phyloP scores from a whole-genome alignment of 2,329 filamentous ascomycete species.

The Sporothrix euskadiensis region DNA sequence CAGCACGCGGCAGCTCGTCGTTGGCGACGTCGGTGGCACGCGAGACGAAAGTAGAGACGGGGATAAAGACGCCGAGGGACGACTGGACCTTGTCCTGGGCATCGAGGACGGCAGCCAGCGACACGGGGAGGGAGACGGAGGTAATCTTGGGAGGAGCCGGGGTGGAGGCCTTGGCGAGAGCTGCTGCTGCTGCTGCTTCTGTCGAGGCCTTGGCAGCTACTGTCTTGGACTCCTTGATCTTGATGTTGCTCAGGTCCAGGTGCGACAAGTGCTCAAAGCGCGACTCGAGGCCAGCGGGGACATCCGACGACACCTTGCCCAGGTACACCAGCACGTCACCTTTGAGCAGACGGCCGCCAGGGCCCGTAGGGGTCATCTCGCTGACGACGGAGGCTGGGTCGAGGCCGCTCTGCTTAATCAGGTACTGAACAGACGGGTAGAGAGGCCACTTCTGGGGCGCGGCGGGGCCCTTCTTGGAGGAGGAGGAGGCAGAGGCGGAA shows the following conservation, averaged over 20 bases:
- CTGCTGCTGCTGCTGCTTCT: conserved; percentile 41
- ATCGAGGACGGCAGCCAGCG: conserved; percentile 74
- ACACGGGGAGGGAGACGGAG: conserved; percentile 72
- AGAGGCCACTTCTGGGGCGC: conserved; percentile 56
- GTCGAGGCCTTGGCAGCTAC: conserved; percentile 36
- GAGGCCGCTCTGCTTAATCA: conserved; percentile 78
- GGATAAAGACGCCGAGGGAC: conserved; percentile 75
- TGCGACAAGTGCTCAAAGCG: conserved; percentile 75
- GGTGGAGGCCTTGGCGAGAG: conserved; percentile 34
- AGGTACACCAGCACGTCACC: conserved; percentile 92
- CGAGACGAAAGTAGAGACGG: conserved; percentile 81
- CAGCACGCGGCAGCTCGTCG: conserved; percentile 72
- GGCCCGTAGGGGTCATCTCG: conserved; percentile 85
- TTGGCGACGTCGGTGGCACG: conserved; percentile 87
- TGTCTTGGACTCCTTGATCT: conserved; percentile 55
- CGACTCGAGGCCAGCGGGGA: conserved; percentile 69
- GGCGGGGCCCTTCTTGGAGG: conserved; percentile 60
- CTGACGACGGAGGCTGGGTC: conserved; percentile 67
- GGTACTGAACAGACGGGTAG: conserved; percentile 78
- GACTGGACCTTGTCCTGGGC: conserved; percentile 78
- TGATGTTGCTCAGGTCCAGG: conserved; percentile 94
- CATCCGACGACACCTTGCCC: conserved; percentile 71
- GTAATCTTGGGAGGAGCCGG: conserved; percentile 41
- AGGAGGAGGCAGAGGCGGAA: conserved; percentile 35
- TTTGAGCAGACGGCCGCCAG: conserved; percentile 85